Evolutionary conservation across 805 yeast species (phyloP).

Genomic region (Ogataea chonburiensis): DNA sequence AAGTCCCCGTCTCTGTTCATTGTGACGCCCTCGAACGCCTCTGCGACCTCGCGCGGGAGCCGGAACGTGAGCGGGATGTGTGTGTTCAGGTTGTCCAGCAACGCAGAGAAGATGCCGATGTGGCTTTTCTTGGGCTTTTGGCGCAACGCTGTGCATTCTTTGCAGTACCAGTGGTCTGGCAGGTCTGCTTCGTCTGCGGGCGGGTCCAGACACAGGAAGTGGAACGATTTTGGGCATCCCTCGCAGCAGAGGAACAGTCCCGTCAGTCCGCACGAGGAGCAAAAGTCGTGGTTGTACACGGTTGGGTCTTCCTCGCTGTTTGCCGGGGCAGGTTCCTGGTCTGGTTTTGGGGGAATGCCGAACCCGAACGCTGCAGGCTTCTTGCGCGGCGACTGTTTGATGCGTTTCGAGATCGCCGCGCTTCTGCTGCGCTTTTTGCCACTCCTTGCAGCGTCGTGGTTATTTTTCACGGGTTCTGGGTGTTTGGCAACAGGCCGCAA

Average conservation of each 20-base stretch:
- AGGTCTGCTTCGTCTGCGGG: conserved; percentile 71
- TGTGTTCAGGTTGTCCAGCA: conserved; percentile 56
- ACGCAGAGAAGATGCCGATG: conserved; percentile 51
- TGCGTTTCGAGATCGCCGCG: conserved; percentile 19
- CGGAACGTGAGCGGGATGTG: conserved; percentile 65
- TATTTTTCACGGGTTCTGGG: conserved; percentile 1
- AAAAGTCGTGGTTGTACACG: conserved; percentile 74
- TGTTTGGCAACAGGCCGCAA: conserved; percentile 16
- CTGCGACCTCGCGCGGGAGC: conserved; percentile 68
- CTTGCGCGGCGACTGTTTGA: conserved; percentile 25
- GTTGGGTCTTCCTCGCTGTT: conserved; percentile 20
- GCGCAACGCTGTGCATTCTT: conserved; percentile 59
- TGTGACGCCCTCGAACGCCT: conserved; percentile 68
- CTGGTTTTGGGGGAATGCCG: conserved; percentile 11
- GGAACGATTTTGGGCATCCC: conserved; percentile 88
- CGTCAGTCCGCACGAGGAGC: conserved; percentile 85
- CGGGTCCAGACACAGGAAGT: conserved; percentile 87
- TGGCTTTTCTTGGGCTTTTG: conserved; percentile 16
- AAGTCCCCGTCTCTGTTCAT: conserved; percentile 73
- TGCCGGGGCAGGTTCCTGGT: conserved; percentile 4
- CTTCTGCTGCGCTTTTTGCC: conserved; percentile 13
- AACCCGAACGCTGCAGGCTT: conserved; percentile 15
- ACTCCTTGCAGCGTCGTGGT: conserved; percentile 15
- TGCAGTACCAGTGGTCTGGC: conserved; percentile 91
- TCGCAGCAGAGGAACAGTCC: conserved; percentile 94